A percentile compares a stretch with the other conserved stretches of the same genome.
These are phyloP conservation scores for Ceriops zippeliana DNA, from an alignment of 345 rosid species.

Conservation along the genomic window DNA sequence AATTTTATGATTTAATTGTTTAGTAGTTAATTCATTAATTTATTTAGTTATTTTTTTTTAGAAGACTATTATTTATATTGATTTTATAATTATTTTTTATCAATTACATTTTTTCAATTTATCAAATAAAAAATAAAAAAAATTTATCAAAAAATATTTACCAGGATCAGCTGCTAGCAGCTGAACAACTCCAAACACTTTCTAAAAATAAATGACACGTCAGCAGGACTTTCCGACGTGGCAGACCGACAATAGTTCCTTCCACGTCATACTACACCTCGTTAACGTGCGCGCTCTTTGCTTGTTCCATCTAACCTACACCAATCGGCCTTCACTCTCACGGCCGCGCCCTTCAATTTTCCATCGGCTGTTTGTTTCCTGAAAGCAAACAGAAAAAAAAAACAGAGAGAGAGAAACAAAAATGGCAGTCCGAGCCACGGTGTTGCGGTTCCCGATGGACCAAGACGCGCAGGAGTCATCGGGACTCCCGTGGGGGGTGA, in stretches of 20 bases:
- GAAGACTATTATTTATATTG: no score
- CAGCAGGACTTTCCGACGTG: constrained; percentile 2
- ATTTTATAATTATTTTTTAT: no score
- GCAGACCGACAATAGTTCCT: constrained; percentile 12
- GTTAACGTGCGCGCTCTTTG: neutral
- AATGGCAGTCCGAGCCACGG: constrained; percentile 88
- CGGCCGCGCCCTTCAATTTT: neutral
- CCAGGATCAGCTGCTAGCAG: no score
- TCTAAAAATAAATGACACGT: constrained; percentile 1
- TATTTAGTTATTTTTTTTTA: no score
- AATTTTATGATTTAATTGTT: no score
- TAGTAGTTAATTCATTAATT: no score
- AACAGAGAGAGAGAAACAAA: neutral
- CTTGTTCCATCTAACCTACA: neutral
- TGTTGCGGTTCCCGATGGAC: constrained; percentile 75
- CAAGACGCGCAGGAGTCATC: constrained; percentile 72
- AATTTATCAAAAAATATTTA: no score
- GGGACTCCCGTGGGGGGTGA: constrained; percentile 90
- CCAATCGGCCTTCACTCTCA: neutral
- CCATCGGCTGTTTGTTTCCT: constrained; percentile 16
- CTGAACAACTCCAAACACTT: no score
- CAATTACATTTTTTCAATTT: no score
- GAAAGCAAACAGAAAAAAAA: neutral
- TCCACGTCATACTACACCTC: constrained; percentile 2
- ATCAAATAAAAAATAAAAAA: no score